Percentiles rank a stretch among this genome's conserved stretches.
Evolutionary conservation across 768 basidiomycete genomes (phyloP).

Genomic region (Panellus pusillus): DNA sequence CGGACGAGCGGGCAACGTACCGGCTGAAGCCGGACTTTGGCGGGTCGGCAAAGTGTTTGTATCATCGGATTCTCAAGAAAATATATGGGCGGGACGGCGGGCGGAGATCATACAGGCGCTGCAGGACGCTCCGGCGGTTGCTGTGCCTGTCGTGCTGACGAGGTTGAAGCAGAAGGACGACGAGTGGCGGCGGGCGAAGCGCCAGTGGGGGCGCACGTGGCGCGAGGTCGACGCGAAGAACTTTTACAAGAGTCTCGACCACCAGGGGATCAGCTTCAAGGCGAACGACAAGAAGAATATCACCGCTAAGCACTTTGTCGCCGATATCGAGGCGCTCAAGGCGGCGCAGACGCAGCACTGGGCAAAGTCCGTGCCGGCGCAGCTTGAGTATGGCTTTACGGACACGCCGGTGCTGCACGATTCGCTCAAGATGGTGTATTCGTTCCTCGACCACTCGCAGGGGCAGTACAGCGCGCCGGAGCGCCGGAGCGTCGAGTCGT

Average conservation of each 20-base stretch:
- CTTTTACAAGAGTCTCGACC: conserved; percentile 97
- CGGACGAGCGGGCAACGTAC: conserved; percentile 81
- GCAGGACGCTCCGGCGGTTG: conserved; percentile 87
- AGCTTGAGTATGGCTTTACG: conserved; percentile 76
- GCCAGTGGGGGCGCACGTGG: conserved; percentile 98
- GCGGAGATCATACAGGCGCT: conserved; percentile 79
- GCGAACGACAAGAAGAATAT: conserved; percentile 93
- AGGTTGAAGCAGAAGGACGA: conserved; percentile 93
- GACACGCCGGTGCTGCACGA: conserved; percentile 85
- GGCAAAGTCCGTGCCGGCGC: conserved; percentile 33
- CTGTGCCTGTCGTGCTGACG: conserved; percentile 87
- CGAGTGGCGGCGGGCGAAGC: conserved; percentile 92
- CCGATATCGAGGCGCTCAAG: conserved; percentile 72
- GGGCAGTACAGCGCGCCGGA: conserved; percentile 74
- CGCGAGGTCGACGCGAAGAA: conserved; percentile 95
- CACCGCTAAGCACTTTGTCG: conserved; percentile 79
- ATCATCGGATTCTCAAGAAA: conserved; percentile 91
- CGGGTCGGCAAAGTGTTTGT: conserved; percentile 83
- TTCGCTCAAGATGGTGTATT: conserved; percentile 84
- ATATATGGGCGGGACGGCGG: conserved; percentile 85
- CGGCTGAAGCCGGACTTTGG: conserved; percentile 86
- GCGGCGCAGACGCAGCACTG: conserved; percentile 51
- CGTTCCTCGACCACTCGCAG: conserved; percentile 87
- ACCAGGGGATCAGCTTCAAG: conserved; percentile 95
- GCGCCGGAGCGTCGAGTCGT: conserved; percentile 79